Percentiles rank a stretch among this genome's conserved stretches.
phyloP scores from a whole-genome alignment of 2,329 filamentous ascomycete genomes.

The Diaporthe citrichinensis region DNA sequence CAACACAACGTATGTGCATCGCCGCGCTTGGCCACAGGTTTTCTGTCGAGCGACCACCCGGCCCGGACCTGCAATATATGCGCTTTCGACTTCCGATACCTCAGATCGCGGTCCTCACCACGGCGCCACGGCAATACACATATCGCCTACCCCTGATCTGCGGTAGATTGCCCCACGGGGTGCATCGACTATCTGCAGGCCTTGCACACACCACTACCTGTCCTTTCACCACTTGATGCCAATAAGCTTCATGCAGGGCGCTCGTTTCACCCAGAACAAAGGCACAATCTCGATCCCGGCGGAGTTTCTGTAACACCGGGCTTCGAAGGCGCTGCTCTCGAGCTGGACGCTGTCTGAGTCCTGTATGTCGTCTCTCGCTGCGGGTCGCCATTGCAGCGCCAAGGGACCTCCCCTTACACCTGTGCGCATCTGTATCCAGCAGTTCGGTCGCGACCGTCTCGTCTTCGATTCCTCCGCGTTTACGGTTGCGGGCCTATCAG shows the following conservation, averaged over 20 bases:
- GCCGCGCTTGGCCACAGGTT: slow-evolving; percentile 45
- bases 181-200: no score
- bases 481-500: background rate
- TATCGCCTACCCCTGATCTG: slow-evolving; percentile 3
- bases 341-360: slow-evolving; percentile 32
- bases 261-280: slow-evolving; percentile 5
- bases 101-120: background rate
- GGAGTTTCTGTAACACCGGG: slow-evolving; percentile 23
- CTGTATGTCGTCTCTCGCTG: slow-evolving; percentile 25
- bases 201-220: background rate
- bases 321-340: background rate
- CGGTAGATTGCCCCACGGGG: background rate
- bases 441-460: slow-evolving; percentile 19
- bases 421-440: slow-evolving; percentile 35
- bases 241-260: slow-evolving; percentile 7
- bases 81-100: slow-evolving; percentile 20
- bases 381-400: slow-evolving; percentile 13
- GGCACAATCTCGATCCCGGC: slow-evolving; percentile 32
- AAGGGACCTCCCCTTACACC: slow-evolving; percentile 19
- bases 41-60: slow-evolving; percentile 46
- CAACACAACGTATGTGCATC: slow-evolving; percentile 41
- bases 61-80: slow-evolving; percentile 23
- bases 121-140: slow-evolving; percentile 28
- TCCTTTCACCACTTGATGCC: background rate
- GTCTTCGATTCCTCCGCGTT: slow-evolving; percentile 5